Evolutionary conservation across 805 yeast species (phyloP), one percentile per base, ranked within the genome.

Genomic region (Grigorovia humatica): DNA sequence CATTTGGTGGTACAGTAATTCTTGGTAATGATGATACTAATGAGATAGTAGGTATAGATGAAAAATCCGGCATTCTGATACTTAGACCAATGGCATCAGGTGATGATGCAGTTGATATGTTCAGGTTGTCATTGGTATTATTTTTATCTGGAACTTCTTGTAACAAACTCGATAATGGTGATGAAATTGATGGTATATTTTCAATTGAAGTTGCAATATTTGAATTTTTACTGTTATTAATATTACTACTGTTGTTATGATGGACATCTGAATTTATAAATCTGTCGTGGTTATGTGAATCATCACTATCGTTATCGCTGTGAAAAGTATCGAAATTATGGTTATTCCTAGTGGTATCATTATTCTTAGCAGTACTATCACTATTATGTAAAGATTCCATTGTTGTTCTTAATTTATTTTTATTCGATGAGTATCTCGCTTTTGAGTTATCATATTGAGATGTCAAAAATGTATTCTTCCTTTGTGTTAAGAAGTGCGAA

Each of bases 1-100:
- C 91, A 11, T 88, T 88, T 6, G 80, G 80, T 1, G 93, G 93
- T 4, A 85, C 87, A 0, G 78, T 76, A 15, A 82, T 79, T 56
- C 77, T 76, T 15, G 89, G 88, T 35, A 81, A 60, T 44, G 69
- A 64, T 1, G 76, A 65, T 4, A 75, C 58, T 19, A 74, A 61
- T 38, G 73, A 66, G 41, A 68, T 50, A 5, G 72, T 66, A 19
- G 68, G 67, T 45, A 63, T 52, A 40, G 54, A 52, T 30, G 69
- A 57, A 49, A 60, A 64, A 52, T 66, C 67, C 2, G 69, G 68
- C 54, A 63, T 52, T 38, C 63, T 57, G 17, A 65, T 62, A 30
- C 57, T 52, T 1, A 49, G 18, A 13, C 43, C 60, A 9, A n/a
- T 23, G n/a, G 13, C 23, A 13, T 6, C 19, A 27, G 43, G 9